phyloP scores from a whole-genome alignment of 2,329 filamentous ascomycete species.

The Penicillium sp. region DNA sequence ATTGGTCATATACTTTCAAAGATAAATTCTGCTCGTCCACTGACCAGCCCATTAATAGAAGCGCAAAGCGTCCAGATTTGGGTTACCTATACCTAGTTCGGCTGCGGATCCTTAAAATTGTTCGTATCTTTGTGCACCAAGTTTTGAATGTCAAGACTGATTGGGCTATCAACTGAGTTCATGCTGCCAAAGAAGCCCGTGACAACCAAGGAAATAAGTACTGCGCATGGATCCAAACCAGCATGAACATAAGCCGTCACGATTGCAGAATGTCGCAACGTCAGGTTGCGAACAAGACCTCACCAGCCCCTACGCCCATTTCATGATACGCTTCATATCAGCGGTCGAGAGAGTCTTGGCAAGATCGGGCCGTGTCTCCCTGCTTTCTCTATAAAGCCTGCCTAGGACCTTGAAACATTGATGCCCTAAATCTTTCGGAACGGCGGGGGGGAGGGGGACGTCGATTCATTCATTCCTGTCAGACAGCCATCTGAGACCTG shows the following conservation, averaged over 20 bases:
- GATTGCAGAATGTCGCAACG: too few species aligned
- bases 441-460: too few species aligned
- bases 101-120: too few species aligned
- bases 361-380: neutral
- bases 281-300: neutral
- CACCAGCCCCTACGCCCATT: neutral
- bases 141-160: too few species aligned
- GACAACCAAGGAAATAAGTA: too few species aligned
- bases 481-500: neutral
- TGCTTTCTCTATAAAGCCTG: neutral
- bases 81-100: too few species aligned
- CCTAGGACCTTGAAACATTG: neutral
- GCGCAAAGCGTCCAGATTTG: too few species aligned
- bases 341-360: neutral
- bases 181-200: too few species aligned
- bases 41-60: neutral
- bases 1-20: conserved; percentile 28
- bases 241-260: neutral
- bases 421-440: neutral
- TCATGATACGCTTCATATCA: neutral
- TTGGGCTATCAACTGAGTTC: too few species aligned
- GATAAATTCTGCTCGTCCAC: neutral
- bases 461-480: too few species aligned
- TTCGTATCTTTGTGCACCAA: too few species aligned
- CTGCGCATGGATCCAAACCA: too few species aligned